Conservation (phyloP, 257 asterid species). For the Mitragyna speciosa region DNA sequence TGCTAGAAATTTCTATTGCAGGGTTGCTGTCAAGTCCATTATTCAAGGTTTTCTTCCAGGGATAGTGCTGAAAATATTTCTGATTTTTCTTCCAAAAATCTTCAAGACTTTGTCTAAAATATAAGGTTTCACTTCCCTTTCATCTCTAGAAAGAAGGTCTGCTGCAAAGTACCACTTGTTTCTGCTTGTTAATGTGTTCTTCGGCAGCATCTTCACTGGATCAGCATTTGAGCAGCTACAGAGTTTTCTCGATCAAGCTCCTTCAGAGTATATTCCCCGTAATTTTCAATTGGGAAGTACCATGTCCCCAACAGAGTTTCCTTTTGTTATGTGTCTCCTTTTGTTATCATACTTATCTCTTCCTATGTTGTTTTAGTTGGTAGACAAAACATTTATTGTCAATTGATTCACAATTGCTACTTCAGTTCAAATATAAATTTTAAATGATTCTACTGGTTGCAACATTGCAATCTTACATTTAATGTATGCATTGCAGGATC, state of each 20-base stretch:
- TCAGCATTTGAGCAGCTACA: constrained; percentile 87
- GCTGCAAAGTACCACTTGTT: constrained; percentile 82
- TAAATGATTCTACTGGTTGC: not conserved
- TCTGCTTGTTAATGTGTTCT: constrained; percentile 72
- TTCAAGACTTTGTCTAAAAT: constrained; percentile 68
- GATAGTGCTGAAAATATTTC: constrained; percentile 64
- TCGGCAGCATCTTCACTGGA: constrained; percentile 82
- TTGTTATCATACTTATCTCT: not conserved
- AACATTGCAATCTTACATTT: too few relatives aligned
- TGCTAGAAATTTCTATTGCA: constrained; percentile 30
- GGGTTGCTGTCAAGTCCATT: constrained; percentile 50
- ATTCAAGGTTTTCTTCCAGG: constrained; percentile 96
- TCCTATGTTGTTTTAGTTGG: too few relatives aligned
- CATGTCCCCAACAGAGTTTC: not conserved
- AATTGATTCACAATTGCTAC: not conserved
- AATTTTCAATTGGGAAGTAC: not conserved
- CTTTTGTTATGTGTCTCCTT: not conserved
- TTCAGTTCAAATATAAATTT: not conserved
- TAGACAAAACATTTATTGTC: too few relatives aligned
- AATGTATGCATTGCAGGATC: constrained; percentile 48
- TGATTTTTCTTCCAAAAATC: constrained; percentile 54
- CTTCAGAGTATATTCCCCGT: constrained; percentile 53
- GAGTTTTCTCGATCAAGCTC: constrained; percentile 57
- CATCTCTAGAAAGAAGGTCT: constrained; percentile 65
- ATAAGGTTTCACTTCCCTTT: constrained; percentile 69